Evolutionary conservation across 1,284 basidiomycete species (phyloP), one percentile per base, ranked within the genome.

Genomic region (Inonotus obliquus): DNA sequence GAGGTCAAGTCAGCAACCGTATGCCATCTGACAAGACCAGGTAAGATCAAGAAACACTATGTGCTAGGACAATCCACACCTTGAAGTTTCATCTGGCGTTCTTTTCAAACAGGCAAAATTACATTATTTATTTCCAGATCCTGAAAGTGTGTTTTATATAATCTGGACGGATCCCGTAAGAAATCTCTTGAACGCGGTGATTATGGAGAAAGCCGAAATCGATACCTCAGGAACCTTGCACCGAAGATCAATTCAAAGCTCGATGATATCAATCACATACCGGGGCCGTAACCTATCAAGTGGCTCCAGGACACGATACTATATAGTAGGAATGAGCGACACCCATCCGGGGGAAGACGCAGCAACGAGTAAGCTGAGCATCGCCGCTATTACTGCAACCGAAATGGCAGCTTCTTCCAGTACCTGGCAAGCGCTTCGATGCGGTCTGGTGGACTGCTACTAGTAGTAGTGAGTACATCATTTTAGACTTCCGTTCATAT

Each of bases 241-340:
- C 67, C 82, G 54, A 75, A 77, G 71, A 77, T 89, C 11, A 93
- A 93, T 67, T 83, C 83, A 27, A 93, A 93, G 72, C 81, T 92
- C 1, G 87, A 88, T 1, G 91, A 91, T 0, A 73, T 85, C 25
- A 93, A 93, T 67, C 89, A 91, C 71, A 68, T 80, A 63, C 73
- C 91, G 35, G 84, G 86, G 41, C 67, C 74, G 0, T 65, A 64
- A 2, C 80, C 80, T 1, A 82, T 86, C 80, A 65, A 65, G 27
- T 91, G 89, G 89, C 71, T 91, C 37, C 81, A 79, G 68, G 79
- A 79, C 62, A 91, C 90, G n/a, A 92, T 93, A 84, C 72, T 92
- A n/a, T n/a, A n/a, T n/a, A 69, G 84, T 61, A 5, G 60, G 60
- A 9, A 37, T 61, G 41, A 54, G 56, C n/a, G 39, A 57, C 10